Base-by-base conservation (phyloP, 2,329 filamentous ascomycete species). In the Clarireedia hainanense region DNA sequence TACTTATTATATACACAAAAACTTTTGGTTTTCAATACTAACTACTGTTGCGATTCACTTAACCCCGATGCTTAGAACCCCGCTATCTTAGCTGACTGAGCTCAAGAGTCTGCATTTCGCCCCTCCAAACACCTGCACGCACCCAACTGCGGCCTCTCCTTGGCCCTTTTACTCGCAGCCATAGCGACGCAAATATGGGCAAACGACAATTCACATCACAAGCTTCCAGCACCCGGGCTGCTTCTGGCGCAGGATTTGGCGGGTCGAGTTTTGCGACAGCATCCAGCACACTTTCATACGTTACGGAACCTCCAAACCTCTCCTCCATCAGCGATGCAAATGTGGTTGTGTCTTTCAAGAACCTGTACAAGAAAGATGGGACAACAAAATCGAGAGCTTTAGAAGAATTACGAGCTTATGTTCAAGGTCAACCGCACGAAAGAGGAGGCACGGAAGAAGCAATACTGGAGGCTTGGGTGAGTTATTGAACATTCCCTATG, bases 371-470 rank as follows among this genome's bases (percentile, higher is more conserved):
- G 74, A 95, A 94, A 72, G 92, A 96, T 73, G 86, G 85, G 66
- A 95, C 84, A 10, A 99, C 94, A 39, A 95, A 96, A 69, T 80
- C 86, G 6, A 96, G 92, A 70, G 92, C 89, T 0, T 75, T 99
- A 27, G 91, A 97, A 64, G 92, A 97, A 52, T 73, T 99, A 20
- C 78, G 89, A 48, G 70, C 79, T 36, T 80, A 87, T 67, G 75
- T 89, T 40, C 76, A 78, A 61, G 71, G 73, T 12, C 79, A 75
- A 70, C 78, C 71, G 43, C 78, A 69, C 68, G 80, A 77, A 58
- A 65, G 76, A 55, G 81, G 79, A 26, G 85, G 84, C 34, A 75
- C 88, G 17, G 91, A 96, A 66, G 89, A 96, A 63, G 78, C 84
- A 10, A 73, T 97, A n/a, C 73, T 97, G 55, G 88, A 94, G 64